A percentile compares a stretch with the other conserved stretches of the same genome.
phyloP scores from a whole-genome alignment of 2,329 filamentous ascomycete species.

The Penicillium sp. region DNA sequence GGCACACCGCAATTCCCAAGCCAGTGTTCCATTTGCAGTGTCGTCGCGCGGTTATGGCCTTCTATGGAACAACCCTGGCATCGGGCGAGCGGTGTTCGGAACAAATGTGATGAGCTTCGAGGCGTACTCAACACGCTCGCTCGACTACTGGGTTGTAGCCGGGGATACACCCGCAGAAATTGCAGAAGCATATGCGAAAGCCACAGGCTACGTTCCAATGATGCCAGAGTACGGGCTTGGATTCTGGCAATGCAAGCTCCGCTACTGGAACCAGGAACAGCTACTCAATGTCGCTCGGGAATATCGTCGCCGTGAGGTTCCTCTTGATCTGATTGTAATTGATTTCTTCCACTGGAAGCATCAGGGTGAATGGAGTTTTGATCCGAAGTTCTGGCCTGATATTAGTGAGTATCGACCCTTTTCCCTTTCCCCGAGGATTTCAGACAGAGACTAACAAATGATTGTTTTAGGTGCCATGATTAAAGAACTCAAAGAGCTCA shows the following conservation, averaged over 20 bases:
- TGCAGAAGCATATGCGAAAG: constrained; percentile 54
- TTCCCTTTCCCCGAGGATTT: too few relatives aligned
- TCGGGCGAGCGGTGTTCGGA: constrained; percentile 61
- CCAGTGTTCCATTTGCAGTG: constrained; percentile 61
- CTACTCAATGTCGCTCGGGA: constrained; percentile 59
- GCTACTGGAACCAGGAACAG: constrained; percentile 66
- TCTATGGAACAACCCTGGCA: constrained; percentile 64
- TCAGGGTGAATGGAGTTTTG: constrained; percentile 68
- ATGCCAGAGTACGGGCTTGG: constrained; percentile 68
- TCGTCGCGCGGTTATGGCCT: constrained; percentile 62
- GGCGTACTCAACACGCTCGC: constrained; percentile 54
- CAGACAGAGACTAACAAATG: too few relatives aligned
- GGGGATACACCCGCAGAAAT: constrained; percentile 57
- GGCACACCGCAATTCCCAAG: constrained; percentile 66
- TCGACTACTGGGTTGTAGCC: constrained; percentile 66
- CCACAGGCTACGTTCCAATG: constrained; percentile 60
- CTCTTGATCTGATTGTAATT: constrained; percentile 64
- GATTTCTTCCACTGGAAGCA: constrained; percentile 68
- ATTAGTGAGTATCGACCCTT: constrained; percentile 52
- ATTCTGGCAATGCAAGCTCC: constrained; percentile 67
- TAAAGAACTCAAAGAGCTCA: constrained; percentile 56
- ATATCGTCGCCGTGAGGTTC: constrained; percentile 55
- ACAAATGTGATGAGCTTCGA: constrained; percentile 63
- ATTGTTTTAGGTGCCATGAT: too few relatives aligned
- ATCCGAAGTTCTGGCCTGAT: constrained; percentile 63